Conservation (phyloP, 1,284 basidiomycete genomes). For the Puccinia novopanici region DNA sequence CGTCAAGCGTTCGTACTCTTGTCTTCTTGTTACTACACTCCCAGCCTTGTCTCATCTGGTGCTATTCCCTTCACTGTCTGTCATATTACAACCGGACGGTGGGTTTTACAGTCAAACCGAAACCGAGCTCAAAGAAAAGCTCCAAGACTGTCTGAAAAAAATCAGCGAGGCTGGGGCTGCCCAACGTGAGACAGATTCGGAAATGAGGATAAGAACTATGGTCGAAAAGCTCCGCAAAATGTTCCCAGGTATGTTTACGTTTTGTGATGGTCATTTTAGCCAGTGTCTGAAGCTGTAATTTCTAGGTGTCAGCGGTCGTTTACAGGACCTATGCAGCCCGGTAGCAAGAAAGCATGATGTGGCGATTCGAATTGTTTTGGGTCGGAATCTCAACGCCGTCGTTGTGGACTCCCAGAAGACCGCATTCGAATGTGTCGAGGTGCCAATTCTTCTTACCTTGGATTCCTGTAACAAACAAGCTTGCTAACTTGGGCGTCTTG, state of each 20-base stretch:
- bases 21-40: background rate
- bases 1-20: constrained; percentile 67
- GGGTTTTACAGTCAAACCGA: constrained; percentile 72
- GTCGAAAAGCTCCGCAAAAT: constrained; percentile 78
- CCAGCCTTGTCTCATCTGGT: background rate
- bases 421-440: constrained; percentile 95
- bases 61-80: background rate
- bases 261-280: background rate
- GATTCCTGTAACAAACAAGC: background rate
- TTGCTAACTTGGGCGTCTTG: constrained; percentile 16
- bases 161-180: constrained; percentile 85
- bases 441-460: constrained; percentile 58
- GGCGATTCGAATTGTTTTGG: constrained; percentile 91
- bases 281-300: constrained; percentile 51
- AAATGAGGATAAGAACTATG: constrained; percentile 80
- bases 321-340: constrained; percentile 90
- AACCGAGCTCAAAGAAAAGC: constrained; percentile 84
- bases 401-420: constrained; percentile 96
- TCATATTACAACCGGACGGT: background rate
- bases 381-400: constrained; percentile 90
- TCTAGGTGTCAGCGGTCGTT: constrained; percentile 67
- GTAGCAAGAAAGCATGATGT: constrained; percentile 87
- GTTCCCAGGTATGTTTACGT: constrained; percentile 68
- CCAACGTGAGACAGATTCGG: constrained; percentile 79
- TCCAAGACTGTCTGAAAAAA: constrained; percentile 78